A percentile compares a stretch with the other conserved stretches of the same genome.
Conservation (phyloP, 352 stramenopile species). For the Pythium graminicola region DNA sequence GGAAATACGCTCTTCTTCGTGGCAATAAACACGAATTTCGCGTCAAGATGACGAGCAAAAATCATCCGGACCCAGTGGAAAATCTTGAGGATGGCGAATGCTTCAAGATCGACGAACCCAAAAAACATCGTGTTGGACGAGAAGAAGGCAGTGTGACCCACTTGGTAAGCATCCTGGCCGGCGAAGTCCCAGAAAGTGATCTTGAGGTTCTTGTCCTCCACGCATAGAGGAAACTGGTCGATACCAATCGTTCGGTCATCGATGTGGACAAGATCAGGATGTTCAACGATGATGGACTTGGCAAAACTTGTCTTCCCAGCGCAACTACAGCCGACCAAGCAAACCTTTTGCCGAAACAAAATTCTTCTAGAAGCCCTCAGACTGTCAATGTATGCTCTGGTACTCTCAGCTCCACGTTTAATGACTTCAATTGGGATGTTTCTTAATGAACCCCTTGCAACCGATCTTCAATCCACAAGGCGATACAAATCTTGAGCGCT, state of each 20-base stretch:
- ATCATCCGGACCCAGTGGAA: constrained; percentile 1
- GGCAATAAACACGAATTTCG: constrained; percentile 7
- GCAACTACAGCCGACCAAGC: constrained; percentile 18
- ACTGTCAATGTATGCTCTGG: neutral
- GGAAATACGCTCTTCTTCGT: constrained; percentile 1
- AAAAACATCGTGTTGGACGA: constrained; percentile 6
- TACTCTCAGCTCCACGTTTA: neutral
- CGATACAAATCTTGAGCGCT: neutral
- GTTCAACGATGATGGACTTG: constrained; percentile 19
- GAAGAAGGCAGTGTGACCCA: constrained; percentile 4
- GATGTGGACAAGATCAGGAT: constrained; percentile 4
- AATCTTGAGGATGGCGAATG: neutral
- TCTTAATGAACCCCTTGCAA: neutral
- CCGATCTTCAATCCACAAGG: neutral
- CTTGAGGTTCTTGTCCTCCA: neutral
- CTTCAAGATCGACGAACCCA: constrained; percentile 7
- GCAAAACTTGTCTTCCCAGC: constrained; percentile 29
- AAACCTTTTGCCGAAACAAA: constrained; percentile 14
- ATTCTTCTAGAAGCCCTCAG: neutral
- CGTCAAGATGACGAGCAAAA: neutral
- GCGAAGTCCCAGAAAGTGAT: constrained; percentile 10
- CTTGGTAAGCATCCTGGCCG: constrained; percentile 4
- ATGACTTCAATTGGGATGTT: neutral
- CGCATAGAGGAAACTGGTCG: neutral
- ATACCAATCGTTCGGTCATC: neutral